Base-by-base conservation (phyloP, 2,329 filamentous ascomycete genomes). In the Ophiosphaerella narmari region DNA sequence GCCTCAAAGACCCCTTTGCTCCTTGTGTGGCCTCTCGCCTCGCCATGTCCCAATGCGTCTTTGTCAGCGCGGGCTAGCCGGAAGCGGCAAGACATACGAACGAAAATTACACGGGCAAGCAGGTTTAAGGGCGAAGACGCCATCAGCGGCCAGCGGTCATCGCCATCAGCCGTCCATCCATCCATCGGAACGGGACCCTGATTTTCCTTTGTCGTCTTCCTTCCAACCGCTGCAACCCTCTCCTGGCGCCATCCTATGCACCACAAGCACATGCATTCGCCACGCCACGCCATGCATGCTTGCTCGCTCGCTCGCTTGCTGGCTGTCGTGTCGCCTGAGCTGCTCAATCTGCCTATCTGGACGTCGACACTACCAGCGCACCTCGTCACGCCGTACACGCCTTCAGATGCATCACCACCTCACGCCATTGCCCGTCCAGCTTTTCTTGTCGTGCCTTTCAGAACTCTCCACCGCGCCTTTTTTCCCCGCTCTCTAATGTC, bases 171-270 rank as follows among this genome's bases (percentile, higher is more conserved):
- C 18, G 4, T 21, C 18, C 26, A n/a, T 11, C 39, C 24, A 41
- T 26, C 43, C 43, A 29, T 44, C 48, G 47, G 47, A 40, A 38
- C 21, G 31, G 31, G 47, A 52, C 55, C 52, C 47, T 56, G 52
- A 50, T 48, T 48, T 43, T 38, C 45, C 53, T 11, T 41, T 41
- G 26, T 7, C 24, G 39, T 21, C 4, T 50, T 50, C 48, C 48
- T 26, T 55, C 48, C 43, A 54, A 48, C 51, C 54, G 56, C 56
- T 52, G 55, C 56, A 60, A 23, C 38, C 46, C 40, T 32, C 31
- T 43, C 53, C 50, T 36, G 31, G 38, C 29, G 48, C 39, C 53
- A 46, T 41, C 44, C 37, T 45, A 31, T 37, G 37, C 35, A 36
- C 12, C 31, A 31, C 46, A 42, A 38, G 41, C 36, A 32, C 36